These are phyloP conservation scores for Podaxis sp. DNA, from an alignment of 768 basidiomycete genomes.

Conservation along the genomic window DNA sequence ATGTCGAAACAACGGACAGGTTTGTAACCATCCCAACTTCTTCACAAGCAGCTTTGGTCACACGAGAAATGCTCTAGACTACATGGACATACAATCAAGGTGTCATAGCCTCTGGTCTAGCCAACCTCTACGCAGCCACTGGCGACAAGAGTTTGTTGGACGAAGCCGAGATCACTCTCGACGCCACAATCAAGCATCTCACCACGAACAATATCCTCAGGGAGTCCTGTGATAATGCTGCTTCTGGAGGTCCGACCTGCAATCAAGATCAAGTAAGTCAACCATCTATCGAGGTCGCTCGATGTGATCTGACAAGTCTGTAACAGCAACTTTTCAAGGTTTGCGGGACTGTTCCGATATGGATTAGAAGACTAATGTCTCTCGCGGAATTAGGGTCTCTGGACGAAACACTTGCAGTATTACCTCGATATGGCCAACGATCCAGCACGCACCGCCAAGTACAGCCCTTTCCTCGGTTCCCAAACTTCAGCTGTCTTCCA, in stretches of 20 bases:
- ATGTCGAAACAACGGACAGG: slow-evolving; percentile 46
- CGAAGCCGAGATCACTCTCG: slow-evolving; percentile 52
- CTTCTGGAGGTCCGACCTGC: slow-evolving; percentile 38
- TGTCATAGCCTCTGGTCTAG: slow-evolving; percentile 55
- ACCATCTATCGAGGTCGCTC: background rate
- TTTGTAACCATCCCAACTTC: slow-evolving; percentile 15
- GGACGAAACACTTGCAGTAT: slow-evolving; percentile 52
- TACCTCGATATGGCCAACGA: slow-evolving; percentile 49
- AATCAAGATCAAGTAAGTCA: slow-evolving; percentile 43
- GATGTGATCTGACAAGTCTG: background rate
- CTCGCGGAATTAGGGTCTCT: slow-evolving; percentile 37
- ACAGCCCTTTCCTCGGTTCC: slow-evolving; percentile 37
- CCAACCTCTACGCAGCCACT: slow-evolving; percentile 42
- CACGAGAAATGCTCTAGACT: slow-evolving; percentile 31
- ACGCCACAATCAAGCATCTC: slow-evolving; percentile 45
- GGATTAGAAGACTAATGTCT: background rate
- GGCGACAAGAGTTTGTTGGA: slow-evolving; percentile 38
- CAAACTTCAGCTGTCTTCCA: slow-evolving; percentile 45
- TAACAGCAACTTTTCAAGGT: slow-evolving; percentile 47
- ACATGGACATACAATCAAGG: slow-evolving; percentile 65
- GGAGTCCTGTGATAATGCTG: slow-evolving; percentile 53
- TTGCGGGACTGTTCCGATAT: background rate
- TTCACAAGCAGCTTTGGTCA: background rate
- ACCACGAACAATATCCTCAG: slow-evolving; percentile 42
- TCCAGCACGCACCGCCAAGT: slow-evolving; percentile 41